Base-by-base conservation (phyloP, 106 monocot genomes). In the Hemerocallis citrina region DNA sequence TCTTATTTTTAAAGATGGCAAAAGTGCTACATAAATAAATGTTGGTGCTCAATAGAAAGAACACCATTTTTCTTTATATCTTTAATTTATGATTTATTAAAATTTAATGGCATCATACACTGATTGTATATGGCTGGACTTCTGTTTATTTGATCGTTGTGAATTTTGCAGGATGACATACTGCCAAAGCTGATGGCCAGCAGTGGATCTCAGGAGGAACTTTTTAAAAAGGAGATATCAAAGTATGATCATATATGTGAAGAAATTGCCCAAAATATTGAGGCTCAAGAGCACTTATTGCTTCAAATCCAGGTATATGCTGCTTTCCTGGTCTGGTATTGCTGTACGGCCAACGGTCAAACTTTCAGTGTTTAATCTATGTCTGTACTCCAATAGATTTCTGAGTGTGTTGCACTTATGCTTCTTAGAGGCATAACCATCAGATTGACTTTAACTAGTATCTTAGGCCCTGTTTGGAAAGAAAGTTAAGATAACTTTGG, bases 241-340 rank as follows among this genome's bases (percentile, higher is more conserved):
- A 92, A 92, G 68, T 92, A 92, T 65, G 92, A 85, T 40, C 74
- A 74, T 39, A 83, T 92, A 23, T 80, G 92, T 75, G 80, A 78
- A 64, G 86, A 92, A 75, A 92, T 92, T 47, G 64, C 80, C 28
- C 80, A 92, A 57, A 92, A 92, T 62, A 84, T 92, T 44, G 92
- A 75, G 48, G 84, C 92, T 23, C 87, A 92, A 63, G 81, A 88
- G 61, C 86, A 81, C 27, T 36, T 88, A 23, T 70, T 93, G 62
- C 68, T 85, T 55, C 93, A 89, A 69, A 86, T 86, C 47, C 86
- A 86, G 59, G 61, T 31, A 43, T 54, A n/a, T 31, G n/a, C n/a
- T n/a, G 2, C 31, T 54, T 6, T 54, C 31, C 15, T 54, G 6
- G 14, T 84, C 32, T 79, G 71, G 77, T 81, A 43, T 15, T 54